Evolutionary conservation across 805 yeast species (phyloP), one percentile per base, ranked within the genome.

Genomic region (Yarrowia sp.): DNA sequence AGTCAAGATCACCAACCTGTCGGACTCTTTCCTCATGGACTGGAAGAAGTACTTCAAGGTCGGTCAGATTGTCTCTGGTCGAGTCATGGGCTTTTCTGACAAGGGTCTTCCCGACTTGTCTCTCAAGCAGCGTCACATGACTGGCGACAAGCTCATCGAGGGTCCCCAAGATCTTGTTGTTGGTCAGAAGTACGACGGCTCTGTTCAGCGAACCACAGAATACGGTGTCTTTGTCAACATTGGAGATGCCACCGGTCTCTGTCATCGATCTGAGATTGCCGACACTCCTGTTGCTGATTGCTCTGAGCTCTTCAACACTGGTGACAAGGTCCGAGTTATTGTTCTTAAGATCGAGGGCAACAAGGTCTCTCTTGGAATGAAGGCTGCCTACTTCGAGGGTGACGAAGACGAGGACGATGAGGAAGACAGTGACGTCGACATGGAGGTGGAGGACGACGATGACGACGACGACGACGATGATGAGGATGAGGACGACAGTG

Each of bases 201-300:
- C 86, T 2, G 87, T 93, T 48, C 86, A 84, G 73, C 83, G 83
- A 67, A 89, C 87, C 24, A 86, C 92, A 35, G 96, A 90, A 52
- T 93, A 87, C 73, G 99, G 99, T 78, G 96, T 91, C 3, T 93
- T 93, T 72, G 88, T 93, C 61, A 86, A 84, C 67, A 79, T 93
- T 64, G 77, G 83, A 64, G 85, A 85, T 70, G 81, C 92, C 66
- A 84, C 89, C 71, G 99, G 98, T 65, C 82, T 93, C 68, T 92
- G 97, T 70, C 98, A 93, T 73, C 86, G 83, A 66, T 82, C 92
- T 41, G 88, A 93, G 75, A 87, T 93, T 65, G 86, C 97, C 33
- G 86, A 85, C 65, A 73, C 76, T 10, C 80, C 85, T 36, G 76
- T 82, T 35, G 82, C 81, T 41, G 85, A 91, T 70, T 75, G 89